Evolutionary conservation across 306 rosid genomes (phyloP).

Genomic region (Pyrus bretschneideri): DNA sequence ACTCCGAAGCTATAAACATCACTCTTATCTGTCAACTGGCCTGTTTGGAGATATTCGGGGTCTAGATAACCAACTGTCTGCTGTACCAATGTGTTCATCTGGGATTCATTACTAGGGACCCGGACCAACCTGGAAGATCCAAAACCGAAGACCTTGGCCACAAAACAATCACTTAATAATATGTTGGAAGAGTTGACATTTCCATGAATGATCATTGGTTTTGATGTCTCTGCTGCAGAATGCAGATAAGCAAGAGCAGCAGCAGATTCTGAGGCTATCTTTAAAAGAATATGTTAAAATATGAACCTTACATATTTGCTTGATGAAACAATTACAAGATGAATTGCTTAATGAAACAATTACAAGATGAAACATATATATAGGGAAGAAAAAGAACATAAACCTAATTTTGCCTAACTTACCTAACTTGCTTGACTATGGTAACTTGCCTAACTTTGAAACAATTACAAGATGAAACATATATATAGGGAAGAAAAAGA

Average conservation of each 20-base stretch:
- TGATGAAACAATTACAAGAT: too few species aligned
- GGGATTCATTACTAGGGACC: neutral
- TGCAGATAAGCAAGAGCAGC: neutral
- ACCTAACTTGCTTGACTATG: too few species aligned
- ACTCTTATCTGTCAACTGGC: constrained; percentile 3
- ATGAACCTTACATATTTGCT: too few species aligned
- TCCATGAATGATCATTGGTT: neutral
- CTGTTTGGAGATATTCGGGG: neutral
- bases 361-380: too few species aligned
- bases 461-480: too few species aligned
- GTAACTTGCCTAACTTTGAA: too few species aligned
- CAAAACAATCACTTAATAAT: neutral
- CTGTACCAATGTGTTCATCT: neutral
- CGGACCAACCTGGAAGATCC: neutral
- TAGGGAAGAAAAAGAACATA: too few species aligned
- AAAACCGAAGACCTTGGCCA: neutral
- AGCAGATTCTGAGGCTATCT: constrained; percentile 4
- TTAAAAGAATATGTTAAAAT: neutral
- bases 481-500: too few species aligned
- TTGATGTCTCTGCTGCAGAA: neutral
- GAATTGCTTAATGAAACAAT: too few species aligned
- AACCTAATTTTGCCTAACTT: too few species aligned
- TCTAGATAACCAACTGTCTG: constrained; percentile 1
- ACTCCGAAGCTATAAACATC: constrained; percentile 13
- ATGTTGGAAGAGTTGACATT: constrained; percentile 4